These are phyloP conservation scores for Xanthoconium purpureum DNA, from an alignment of 768 basidiomycete species.

Conservation along the genomic window DNA sequence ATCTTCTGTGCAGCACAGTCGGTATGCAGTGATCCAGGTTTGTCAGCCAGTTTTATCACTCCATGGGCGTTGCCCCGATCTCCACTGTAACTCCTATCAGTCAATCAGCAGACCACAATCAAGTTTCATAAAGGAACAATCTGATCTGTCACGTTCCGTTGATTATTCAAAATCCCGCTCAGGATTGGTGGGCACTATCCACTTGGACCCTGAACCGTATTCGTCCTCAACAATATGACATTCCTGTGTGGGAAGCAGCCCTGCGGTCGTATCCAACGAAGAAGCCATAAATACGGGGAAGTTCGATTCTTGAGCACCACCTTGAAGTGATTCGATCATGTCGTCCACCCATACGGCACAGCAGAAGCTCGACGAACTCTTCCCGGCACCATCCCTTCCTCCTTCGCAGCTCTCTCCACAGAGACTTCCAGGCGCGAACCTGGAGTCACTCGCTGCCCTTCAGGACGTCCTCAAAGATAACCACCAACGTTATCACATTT, in stretches of 20 bases:
- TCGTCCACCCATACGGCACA: neutral
- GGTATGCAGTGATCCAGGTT: neutral
- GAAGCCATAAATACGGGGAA: neutral
- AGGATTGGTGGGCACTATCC: constrained; percentile 5
- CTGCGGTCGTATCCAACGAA: neutral
- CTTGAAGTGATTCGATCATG: constrained; percentile 4
- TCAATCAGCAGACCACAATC: neutral
- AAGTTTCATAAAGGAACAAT: neutral
- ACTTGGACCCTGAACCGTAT: neutral
- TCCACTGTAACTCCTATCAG: neutral
- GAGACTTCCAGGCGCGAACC: constrained; percentile 26
- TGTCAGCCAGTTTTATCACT: neutral
- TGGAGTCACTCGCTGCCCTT: constrained; percentile 13
- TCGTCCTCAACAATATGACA: neutral
- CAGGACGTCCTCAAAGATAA: constrained; percentile 41
- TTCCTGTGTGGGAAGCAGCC: neutral
- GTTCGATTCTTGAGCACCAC: neutral
- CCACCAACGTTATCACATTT: constrained; percentile 46
- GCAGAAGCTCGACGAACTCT: constrained; percentile 18
- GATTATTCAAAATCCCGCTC: neutral
- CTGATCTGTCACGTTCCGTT: neutral
- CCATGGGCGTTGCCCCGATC: too few relatives aligned
- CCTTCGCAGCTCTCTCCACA: constrained; percentile 26
- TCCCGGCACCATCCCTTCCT: constrained; percentile 25
- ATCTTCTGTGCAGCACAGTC: too few relatives aligned